Conservation (phyloP, 2,329 filamentous ascomycete genomes). For the Ceratocystis diversiconidia region DNA sequence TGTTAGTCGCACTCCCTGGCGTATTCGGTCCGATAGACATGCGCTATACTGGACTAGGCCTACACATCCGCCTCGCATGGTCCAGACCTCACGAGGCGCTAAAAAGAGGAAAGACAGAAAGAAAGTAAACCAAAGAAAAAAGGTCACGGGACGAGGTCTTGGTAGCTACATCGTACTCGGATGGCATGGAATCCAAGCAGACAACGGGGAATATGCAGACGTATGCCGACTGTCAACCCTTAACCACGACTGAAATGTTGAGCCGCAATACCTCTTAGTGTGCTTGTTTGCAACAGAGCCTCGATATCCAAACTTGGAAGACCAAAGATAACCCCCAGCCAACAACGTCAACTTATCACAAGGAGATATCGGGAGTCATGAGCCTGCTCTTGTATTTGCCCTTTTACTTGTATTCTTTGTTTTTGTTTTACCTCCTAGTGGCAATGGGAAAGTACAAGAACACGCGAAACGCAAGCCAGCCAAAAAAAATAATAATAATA, state of each 20-base stretch:
- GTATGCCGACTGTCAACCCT: background rate
- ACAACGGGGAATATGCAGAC: background rate
- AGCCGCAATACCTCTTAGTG: background rate
- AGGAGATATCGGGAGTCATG: too few species aligned
- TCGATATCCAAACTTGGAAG: background rate
- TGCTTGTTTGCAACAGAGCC: background rate
- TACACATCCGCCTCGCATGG: background rate
- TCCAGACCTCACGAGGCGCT: background rate
- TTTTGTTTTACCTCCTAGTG: too few species aligned
- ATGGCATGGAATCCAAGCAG: background rate
- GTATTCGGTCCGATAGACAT: constrained; percentile 1
- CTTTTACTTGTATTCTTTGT: background rate
- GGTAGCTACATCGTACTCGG: background rate
- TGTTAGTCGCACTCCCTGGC: background rate
- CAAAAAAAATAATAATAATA: background rate
- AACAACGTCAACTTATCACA: too few species aligned
- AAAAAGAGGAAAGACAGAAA: background rate
- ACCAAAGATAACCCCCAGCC: background rate
- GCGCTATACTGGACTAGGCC: background rate
- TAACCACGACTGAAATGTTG: background rate
- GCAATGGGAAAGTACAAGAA: background rate
- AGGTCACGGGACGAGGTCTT: background rate
- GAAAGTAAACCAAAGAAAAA: background rate
- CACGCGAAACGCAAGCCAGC: background rate
- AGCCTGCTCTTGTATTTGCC: background rate